These are phyloP conservation scores for Cladophialophora carrionii DNA, from an alignment of 2,329 filamentous ascomycete species.

Conservation along the genomic window DNA sequence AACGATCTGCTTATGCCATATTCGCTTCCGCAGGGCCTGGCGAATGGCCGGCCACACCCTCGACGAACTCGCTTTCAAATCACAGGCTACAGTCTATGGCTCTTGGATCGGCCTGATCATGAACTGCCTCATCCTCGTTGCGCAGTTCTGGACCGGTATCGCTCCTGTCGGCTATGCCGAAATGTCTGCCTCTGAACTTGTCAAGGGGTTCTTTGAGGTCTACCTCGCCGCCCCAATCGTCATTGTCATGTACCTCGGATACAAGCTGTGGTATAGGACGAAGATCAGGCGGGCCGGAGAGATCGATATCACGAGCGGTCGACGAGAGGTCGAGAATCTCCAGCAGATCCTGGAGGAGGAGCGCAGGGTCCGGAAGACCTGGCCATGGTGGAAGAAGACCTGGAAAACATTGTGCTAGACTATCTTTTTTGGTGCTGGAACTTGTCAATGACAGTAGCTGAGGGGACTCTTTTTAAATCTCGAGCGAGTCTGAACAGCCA, in stretches of 20 bases:
- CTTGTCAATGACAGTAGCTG: not conserved
- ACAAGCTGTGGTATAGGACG: conserved; percentile 76
- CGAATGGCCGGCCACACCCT: conserved; percentile 59
- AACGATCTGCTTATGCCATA: conserved; percentile 67
- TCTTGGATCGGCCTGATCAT: conserved; percentile 65
- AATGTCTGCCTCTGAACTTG: conserved; percentile 35
- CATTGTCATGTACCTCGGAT: conserved; percentile 63
- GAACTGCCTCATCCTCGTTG: conserved; percentile 58
- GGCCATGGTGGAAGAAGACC: conserved; percentile 75
- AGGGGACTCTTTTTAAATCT: not conserved
- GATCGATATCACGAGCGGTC: conserved; percentile 85
- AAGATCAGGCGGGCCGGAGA: conserved; percentile 68
- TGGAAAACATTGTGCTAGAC: conserved; percentile 73
- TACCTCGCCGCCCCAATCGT: conserved; percentile 42
- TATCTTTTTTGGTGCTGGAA: not conserved
- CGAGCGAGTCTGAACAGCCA: not conserved
- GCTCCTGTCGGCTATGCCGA: conserved; percentile 38
- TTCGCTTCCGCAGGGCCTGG: conserved; percentile 69
- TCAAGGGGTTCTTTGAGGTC: conserved; percentile 40
- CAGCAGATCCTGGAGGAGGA: conserved; percentile 79
- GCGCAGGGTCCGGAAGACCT: conserved; percentile 64
- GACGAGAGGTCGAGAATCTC: conserved; percentile 75
- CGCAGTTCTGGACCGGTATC: conserved; percentile 51
- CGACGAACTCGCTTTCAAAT: conserved; percentile 67
- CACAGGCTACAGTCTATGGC: conserved; percentile 63